phyloP scores from a whole-genome alignment of 1,284 basidiomycete species.

The Tremellales sp. region DNA sequence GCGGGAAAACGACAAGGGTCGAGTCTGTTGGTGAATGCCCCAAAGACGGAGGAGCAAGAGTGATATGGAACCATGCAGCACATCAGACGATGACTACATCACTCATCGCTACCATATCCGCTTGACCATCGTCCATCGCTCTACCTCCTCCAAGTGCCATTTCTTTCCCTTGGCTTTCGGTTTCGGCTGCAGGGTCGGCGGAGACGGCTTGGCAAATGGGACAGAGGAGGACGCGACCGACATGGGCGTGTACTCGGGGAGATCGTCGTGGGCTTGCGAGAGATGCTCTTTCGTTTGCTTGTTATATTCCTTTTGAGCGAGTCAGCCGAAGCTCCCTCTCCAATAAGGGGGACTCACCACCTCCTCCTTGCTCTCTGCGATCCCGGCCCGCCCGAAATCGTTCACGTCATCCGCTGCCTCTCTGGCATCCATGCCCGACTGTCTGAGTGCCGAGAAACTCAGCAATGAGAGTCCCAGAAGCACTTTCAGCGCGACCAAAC shows the following conservation, averaged over 20 bases:
- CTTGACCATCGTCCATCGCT: constrained; percentile 90
- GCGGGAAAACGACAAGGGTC: constrained; percentile 40
- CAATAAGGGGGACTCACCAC: constrained; percentile 53
- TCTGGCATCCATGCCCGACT: constrained; percentile 70
- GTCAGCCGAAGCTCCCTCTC: constrained; percentile 3
- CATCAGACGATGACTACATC: neutral
- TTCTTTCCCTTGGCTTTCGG: constrained; percentile 53
- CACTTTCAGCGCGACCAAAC: constrained; percentile 78
- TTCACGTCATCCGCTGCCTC: constrained; percentile 69
- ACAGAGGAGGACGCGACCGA: constrained; percentile 7
- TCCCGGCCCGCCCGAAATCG: constrained; percentile 76
- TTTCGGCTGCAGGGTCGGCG: constrained; percentile 1
- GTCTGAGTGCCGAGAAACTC: constrained; percentile 71
- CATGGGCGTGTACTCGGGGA: constrained; percentile 51
- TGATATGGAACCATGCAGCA: constrained; percentile 1
- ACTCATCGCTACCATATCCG: constrained; percentile 65
- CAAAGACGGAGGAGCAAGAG: constrained; percentile 10
- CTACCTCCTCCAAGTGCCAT: constrained; percentile 76
- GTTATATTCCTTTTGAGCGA: constrained; percentile 62
- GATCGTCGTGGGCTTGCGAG: constrained; percentile 65
- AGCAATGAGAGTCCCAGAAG: constrained; percentile 82
- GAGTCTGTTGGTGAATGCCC: constrained; percentile 22
- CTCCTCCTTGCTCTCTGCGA: constrained; percentile 82
- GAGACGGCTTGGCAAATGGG: constrained; percentile 1
- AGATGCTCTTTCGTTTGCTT: constrained; percentile 69